Evolutionary conservation across 305 asterid genomes (phyloP), one percentile per base, ranked within the genome.

Genomic region (Fraxinus sp.): DNA sequence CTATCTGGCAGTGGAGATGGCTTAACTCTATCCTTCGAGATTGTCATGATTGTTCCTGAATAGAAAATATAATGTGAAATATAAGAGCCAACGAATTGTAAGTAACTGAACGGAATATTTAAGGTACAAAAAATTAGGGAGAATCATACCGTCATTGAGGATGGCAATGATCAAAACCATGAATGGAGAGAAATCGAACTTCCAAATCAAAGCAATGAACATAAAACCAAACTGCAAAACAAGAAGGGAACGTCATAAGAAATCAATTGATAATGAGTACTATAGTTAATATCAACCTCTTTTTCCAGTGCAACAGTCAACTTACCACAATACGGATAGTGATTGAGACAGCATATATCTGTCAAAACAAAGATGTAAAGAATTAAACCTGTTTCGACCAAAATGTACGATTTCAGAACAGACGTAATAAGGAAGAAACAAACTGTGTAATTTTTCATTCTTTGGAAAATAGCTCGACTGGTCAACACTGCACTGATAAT

Each of bases 271-370:
- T 74, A 13, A 18, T 3, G 44, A 26, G 46, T 28, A 3, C 55
- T 70, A 30, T 10, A 30, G 41, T 30, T 2, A 13, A 16, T 7
- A 14, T 30, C 39, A 62, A 32, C 37, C 11, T 78, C 22, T 16
- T 57, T 57, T 18, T 49, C 11, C 74, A 80, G 57, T 68, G 20
- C 62, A 7, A n/a, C 33, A 46, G 52, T 55, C 64, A 39, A 86
- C 97, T 84, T 91, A 93, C 98, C 94, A 94, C 98, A 83, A 94
- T 93, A 90, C 98, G 97, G 71, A 94, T 94, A 71, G 97, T 94
- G 88, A 94, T 94, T 83, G 98, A 94, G 83, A 94, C 98, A 9
- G 98, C 98, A 76, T 94, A 94, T 85, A 94, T 94, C 98, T 94
- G 95, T 79, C 26, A 85, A 86, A 74, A 30, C 6, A 46, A 10